Percentiles rank a stretch among this genome's conserved stretches.
Conservation (phyloP, 2,329 filamentous ascomycete genomes). For the Pestalotiopsis sp. region DNA sequence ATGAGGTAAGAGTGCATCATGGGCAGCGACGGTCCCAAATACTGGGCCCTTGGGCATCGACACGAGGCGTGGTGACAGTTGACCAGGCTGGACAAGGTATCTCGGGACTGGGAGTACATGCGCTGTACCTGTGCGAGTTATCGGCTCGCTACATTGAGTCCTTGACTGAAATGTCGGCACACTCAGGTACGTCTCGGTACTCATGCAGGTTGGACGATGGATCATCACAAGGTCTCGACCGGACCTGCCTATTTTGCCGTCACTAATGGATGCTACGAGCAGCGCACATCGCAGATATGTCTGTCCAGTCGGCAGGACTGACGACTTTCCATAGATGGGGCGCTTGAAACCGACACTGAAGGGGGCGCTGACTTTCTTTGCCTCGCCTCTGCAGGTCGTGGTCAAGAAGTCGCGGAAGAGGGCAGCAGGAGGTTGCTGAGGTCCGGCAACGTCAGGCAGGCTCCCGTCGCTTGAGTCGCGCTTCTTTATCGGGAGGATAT, state of each 20-base stretch:
- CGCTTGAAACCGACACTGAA: not conserved
- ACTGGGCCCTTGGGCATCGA: not conserved
- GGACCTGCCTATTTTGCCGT: not conserved
- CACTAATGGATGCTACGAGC: not conserved
- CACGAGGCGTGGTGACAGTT: not conserved
- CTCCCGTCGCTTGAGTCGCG: not conserved
- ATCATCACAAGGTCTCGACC: not conserved
- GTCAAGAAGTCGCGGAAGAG: not conserved
- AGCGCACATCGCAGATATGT: not conserved
- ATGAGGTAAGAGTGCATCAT: not conserved
- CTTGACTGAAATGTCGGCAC: not conserved
- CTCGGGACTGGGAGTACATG: not conserved
- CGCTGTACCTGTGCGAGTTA: not conserved
- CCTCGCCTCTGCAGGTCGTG: not conserved
- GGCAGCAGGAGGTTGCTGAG: not conserved
- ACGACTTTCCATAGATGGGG: not conserved
- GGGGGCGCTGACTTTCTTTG: not conserved
- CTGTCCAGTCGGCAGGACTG: not conserved
- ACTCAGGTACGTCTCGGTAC: not conserved
- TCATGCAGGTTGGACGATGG: not conserved
- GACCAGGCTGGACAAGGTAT: not conserved
- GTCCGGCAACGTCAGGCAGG: not conserved
- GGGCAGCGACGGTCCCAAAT: not conserved
- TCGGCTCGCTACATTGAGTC: not conserved
- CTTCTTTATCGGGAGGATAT: constrained; percentile 5